Percentiles rank a stretch among this genome's conserved stretches.
phyloP scores from a whole-genome alignment of 192 early-diverging fungal species.

The Diversispora eburnea region DNA sequence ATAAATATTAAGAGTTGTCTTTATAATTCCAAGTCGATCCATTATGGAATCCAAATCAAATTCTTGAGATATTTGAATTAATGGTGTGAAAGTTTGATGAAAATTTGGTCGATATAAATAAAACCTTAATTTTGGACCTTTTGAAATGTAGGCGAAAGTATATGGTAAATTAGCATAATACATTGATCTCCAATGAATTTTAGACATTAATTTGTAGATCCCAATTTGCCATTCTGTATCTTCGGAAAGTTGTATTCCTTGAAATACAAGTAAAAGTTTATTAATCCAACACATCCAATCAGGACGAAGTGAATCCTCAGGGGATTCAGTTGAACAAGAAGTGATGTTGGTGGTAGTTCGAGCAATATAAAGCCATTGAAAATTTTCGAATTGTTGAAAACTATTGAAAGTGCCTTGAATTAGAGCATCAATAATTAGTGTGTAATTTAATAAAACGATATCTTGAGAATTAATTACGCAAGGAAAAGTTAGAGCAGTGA shows the following conservation, averaged over 20 bases:
- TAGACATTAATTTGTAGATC: neutral
- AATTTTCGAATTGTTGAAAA: neutral
- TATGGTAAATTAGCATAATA: constrained; percentile 10
- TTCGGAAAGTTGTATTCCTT: neutral
- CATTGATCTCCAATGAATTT: constrained; percentile 14
- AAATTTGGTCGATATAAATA: neutral
- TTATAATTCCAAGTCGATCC: constrained; percentile 4
- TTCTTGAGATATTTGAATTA: constrained; percentile 9
- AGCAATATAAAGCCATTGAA: neutral
- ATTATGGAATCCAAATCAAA: constrained; percentile 5
- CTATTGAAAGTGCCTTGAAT: constrained; percentile 10
- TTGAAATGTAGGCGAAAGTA: constrained; percentile 15
- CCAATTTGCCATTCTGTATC: neutral
- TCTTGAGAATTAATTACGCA: neutral
- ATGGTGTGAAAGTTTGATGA: neutral
- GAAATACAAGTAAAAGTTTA: neutral
- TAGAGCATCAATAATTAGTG: neutral
- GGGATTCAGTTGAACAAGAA: neutral
- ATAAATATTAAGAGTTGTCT: neutral
- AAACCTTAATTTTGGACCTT: constrained; percentile 7
- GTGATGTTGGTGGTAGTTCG: neutral
- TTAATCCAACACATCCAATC: constrained; percentile 19
- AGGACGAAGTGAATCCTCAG: constrained; percentile 1
- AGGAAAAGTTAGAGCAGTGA: neutral
- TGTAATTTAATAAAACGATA: neutral